Conservation (phyloP, 2,329 filamentous ascomycete species). For the Aspergillus unguis region DNA sequence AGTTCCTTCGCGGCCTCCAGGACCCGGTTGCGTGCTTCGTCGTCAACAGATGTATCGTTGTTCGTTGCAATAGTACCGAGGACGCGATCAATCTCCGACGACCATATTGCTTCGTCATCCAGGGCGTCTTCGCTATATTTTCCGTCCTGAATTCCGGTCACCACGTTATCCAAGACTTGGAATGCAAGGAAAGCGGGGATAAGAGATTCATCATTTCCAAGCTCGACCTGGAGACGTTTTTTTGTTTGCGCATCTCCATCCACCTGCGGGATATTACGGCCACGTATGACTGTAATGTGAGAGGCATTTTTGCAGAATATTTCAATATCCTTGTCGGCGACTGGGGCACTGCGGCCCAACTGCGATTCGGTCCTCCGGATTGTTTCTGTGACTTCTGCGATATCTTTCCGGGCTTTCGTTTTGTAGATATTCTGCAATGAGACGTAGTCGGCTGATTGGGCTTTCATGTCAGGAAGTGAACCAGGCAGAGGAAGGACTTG, state of each 20-base stretch:
- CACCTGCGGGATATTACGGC: constrained; percentile 54
- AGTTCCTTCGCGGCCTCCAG: constrained; percentile 61
- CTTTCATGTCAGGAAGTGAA: constrained; percentile 95
- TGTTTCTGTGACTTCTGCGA: constrained; percentile 66
- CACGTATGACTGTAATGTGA: constrained; percentile 83
- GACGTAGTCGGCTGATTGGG: constrained; percentile 84
- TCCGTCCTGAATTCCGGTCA: constrained; percentile 54
- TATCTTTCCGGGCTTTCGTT: constrained; percentile 73
- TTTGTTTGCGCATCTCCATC: constrained; percentile 37
- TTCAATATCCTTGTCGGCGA: constrained; percentile 74
- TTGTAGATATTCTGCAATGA: constrained; percentile 92
- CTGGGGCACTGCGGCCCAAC: constrained; percentile 43
- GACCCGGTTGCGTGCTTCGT: constrained; percentile 51
- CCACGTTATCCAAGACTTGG: constrained; percentile 42
- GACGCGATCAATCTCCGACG: constrained; percentile 27
- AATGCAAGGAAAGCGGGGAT: constrained; percentile 68
- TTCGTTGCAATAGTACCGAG: constrained; percentile 35
- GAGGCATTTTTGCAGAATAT: constrained; percentile 93
- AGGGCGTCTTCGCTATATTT: constrained; percentile 22
- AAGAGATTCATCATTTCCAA: constrained; percentile 54
- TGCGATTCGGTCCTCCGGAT: constrained; percentile 57
- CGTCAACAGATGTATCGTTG: constrained; percentile 46
- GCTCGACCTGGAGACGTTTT: constrained; percentile 40
- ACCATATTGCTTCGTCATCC: constrained; percentile 35
- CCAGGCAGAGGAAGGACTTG: constrained; percentile 77